Conservation (phyloP, 306 rosid species). For the Trifolium fragiferum region DNA sequence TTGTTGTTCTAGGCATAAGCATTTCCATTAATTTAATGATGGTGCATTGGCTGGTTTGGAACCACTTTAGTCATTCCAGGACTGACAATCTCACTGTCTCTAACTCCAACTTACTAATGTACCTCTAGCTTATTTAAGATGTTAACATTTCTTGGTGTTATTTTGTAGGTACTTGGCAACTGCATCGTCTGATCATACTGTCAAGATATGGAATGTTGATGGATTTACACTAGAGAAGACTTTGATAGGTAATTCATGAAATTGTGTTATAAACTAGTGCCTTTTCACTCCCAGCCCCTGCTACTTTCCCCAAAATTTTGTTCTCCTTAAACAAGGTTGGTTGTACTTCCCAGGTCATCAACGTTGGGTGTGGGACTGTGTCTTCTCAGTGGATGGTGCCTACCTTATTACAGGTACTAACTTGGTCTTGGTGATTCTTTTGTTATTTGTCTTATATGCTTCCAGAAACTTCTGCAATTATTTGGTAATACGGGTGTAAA, state of each 20-base stretch:
- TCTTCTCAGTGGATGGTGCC: slow-evolving; percentile 98
- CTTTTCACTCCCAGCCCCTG: slow-evolving; percentile 5
- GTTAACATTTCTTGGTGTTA: slow-evolving; percentile 34
- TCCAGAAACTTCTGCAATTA: slow-evolving; percentile 15
- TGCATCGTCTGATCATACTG: slow-evolving; percentile 92
- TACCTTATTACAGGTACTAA: slow-evolving; percentile 89
- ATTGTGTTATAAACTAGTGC: slow-evolving; percentile 30
- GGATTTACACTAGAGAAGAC: slow-evolving; percentile 97
- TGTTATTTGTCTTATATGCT: slow-evolving; percentile 1
- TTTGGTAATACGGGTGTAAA: neutral
- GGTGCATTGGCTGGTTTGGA: slow-evolving; percentile 9
- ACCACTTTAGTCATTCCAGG: neutral
- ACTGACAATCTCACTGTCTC: slow-evolving; percentile 30
- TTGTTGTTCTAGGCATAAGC: slow-evolving; percentile 7
- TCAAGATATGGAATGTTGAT: slow-evolving; percentile 98
- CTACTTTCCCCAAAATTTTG: slow-evolving; percentile 22
- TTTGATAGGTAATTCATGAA: slow-evolving; percentile 64
- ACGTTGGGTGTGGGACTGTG: slow-evolving; percentile 99
- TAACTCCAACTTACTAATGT: neutral
- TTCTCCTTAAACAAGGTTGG: slow-evolving; percentile 32
- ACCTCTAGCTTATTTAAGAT: slow-evolving; percentile 32
- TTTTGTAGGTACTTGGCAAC: slow-evolving; percentile 87
- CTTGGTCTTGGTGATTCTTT: slow-evolving; percentile 37
- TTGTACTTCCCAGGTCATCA: slow-evolving; percentile 72
- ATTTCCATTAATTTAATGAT: slow-evolving; percentile 2